phyloP scores from a whole-genome alignment of 176 grass and related monocot species.

The Microstegium vimineum region DNA sequence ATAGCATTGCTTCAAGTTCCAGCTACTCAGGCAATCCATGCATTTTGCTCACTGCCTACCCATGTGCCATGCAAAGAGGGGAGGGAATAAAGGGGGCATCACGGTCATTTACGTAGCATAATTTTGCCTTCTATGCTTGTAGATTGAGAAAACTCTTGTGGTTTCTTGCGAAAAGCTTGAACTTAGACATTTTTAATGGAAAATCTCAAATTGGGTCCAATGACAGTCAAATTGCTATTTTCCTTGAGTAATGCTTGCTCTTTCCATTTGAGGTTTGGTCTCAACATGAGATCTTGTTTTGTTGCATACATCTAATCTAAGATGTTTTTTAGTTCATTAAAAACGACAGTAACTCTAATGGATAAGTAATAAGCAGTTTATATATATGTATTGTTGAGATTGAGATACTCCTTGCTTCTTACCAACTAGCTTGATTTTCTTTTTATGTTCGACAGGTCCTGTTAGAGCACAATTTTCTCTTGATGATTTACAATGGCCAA shows the following conservation, averaged over 20 bases:
- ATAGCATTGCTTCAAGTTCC: neutral
- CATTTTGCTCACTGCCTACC: neutral
- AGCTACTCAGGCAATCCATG: neutral
- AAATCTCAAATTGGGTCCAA: neutral
- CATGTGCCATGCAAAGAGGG: neutral
- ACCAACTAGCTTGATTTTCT: conserved; percentile 5
- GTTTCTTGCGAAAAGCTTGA: neutral
- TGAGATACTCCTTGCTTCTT: conserved; percentile 22
- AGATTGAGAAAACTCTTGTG: neutral
- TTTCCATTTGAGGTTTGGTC: conserved; percentile 1
- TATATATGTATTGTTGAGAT: neutral
- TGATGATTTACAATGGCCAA: conserved; percentile 58
- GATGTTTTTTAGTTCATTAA: neutral
- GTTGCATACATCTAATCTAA: conserved; percentile 3
- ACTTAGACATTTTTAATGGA: neutral
- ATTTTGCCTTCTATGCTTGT: neutral
- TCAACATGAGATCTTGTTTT: conserved; percentile 9
- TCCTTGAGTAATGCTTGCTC: neutral
- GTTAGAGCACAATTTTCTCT: conserved; percentile 54
- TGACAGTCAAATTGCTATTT: neutral
- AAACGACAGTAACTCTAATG: neutral
- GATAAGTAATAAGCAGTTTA: neutral
- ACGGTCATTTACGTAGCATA: neutral
- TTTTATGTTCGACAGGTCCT: conserved; percentile 43
- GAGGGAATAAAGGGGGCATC: neutral